phyloP scores from a whole-genome alignment of 768 basidiomycete genomes.

The Pulveroboletus frians region DNA sequence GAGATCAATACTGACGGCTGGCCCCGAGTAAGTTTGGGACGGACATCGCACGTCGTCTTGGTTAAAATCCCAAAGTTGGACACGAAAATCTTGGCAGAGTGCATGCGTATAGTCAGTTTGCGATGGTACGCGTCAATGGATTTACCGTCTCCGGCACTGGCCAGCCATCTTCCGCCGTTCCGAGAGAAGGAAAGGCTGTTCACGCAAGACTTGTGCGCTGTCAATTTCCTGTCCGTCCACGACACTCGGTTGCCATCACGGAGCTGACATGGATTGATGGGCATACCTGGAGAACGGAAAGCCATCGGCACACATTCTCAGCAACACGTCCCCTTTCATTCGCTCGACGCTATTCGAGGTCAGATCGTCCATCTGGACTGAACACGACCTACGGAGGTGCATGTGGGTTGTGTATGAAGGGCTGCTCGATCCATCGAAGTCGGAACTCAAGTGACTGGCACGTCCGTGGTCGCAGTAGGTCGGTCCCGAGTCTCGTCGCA shows the following conservation, averaged over 20 bases:
- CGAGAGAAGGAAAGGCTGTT: constrained; percentile 60
- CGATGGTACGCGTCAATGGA: constrained; percentile 15
- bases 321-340: constrained; percentile 14
- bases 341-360: constrained; percentile 23
- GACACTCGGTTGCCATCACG: constrained; percentile 1
- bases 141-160: constrained; percentile 66
- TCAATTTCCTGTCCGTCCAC: constrained; percentile 26
- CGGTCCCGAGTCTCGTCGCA: background rate
- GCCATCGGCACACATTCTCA: constrained; percentile 21
- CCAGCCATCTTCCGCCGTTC: constrained; percentile 55
- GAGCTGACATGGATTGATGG: background rate
- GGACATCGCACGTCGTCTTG: constrained; percentile 48
- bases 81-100: constrained; percentile 41
- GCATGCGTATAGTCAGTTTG: constrained; percentile 11
- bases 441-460: constrained; percentile 5
- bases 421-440: background rate
- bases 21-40: constrained; percentile 42
- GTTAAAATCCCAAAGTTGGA: constrained; percentile 65
- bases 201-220: constrained; percentile 56
- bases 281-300: constrained; percentile 34
- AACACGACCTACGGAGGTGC: constrained; percentile 8
- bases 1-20: constrained; percentile 27
- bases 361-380: constrained; percentile 19
- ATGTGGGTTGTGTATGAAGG: constrained; percentile 6
- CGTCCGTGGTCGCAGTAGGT: background rate